Evolutionary conservation across 805 yeast species (phyloP).

Genomic region (Ogataea ganodermae): DNA sequence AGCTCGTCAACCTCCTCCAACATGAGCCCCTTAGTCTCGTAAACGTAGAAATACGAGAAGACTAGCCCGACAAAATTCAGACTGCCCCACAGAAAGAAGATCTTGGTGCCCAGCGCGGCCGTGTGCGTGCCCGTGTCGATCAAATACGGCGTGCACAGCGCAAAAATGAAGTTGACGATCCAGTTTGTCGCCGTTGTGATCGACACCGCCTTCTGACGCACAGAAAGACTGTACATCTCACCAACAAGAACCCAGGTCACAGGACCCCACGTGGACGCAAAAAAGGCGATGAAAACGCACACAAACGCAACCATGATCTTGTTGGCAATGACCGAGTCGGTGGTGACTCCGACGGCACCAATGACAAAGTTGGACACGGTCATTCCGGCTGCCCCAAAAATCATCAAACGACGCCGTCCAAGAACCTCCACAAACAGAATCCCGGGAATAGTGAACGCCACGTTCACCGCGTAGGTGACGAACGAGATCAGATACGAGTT

Average conservation of each 20-base stretch:
- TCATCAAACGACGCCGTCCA: constrained; percentile 73
- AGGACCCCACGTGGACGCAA: constrained; percentile 86
- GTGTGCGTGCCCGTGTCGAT: constrained; percentile 69
- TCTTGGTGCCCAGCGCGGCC: constrained; percentile 67
- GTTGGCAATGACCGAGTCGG: constrained; percentile 48
- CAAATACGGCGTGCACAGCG: constrained; percentile 72
- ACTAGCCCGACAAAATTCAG: constrained; percentile 59
- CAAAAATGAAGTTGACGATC: constrained; percentile 76
- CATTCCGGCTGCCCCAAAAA: constrained; percentile 81
- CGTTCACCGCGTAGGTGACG: constrained; percentile 82
- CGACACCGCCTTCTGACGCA: constrained; percentile 77
- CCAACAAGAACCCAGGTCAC: constrained; percentile 72
- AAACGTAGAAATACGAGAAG: constrained; percentile 65
- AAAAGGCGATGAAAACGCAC: constrained; percentile 72
- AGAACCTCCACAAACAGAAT: constrained; percentile 72
- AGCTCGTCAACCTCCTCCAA: constrained; percentile 82
- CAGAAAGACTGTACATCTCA: constrained; percentile 67
- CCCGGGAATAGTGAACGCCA: constrained; percentile 80
- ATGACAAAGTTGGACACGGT: constrained; percentile 63
- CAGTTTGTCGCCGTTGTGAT: constrained; percentile 78
- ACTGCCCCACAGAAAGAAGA: constrained; percentile 82
- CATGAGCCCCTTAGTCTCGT: constrained; percentile 78
- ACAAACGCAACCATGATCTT: constrained; percentile 63
- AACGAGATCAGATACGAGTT: constrained; percentile 72
- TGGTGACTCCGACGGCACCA: constrained; percentile 60